A percentile compares a stretch with the other conserved stretches of the same genome.
These are phyloP conservation scores for Lasiosphaeria ovina DNA, from an alignment of 495 filamentous ascomycete genomes.

Conservation along the genomic window DNA sequence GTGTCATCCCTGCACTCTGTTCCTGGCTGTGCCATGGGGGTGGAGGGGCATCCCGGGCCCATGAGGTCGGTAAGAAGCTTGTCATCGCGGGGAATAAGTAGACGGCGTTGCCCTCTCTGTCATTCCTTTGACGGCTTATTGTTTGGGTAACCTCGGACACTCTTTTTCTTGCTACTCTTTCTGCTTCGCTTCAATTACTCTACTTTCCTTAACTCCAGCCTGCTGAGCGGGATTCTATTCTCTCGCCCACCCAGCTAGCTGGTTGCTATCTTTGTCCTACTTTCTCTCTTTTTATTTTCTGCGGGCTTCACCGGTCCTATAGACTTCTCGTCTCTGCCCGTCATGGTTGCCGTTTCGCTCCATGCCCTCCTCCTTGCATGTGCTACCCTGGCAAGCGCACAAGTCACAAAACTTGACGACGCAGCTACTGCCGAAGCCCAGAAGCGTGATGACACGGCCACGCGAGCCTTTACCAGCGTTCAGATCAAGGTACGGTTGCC, in stretches of 20 bases:
- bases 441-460: constrained; percentile 46
- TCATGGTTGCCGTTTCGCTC: constrained; percentile 29
- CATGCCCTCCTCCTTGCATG: constrained; percentile 28
- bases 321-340: background rate
- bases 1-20: background rate
- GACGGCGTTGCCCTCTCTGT: background rate
- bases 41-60: background rate
- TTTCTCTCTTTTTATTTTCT: constrained; percentile 11
- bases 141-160: background rate
- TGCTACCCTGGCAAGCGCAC: constrained; percentile 29
- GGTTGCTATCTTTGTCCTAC: constrained; percentile 5
- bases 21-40: background rate
- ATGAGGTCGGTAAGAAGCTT: background rate
- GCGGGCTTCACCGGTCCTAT: no score
- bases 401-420: constrained; percentile 43
- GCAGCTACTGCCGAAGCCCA: constrained; percentile 52
- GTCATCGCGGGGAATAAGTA: background rate
- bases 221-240: constrained; percentile 38
- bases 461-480: constrained; percentile 45
- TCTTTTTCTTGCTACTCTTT: constrained; percentile 9
- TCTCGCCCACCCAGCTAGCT: constrained; percentile 13
- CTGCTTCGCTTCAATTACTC: constrained; percentile 22
- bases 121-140: background rate
- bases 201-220: constrained; percentile 18
- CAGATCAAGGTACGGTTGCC: constrained; percentile 44